Percentiles rank a stretch among this genome's conserved stretches.
These are phyloP conservation scores for Tulasnella sp. DNA, from an alignment of 768 basidiomycete genomes.

Conservation along the genomic window DNA sequence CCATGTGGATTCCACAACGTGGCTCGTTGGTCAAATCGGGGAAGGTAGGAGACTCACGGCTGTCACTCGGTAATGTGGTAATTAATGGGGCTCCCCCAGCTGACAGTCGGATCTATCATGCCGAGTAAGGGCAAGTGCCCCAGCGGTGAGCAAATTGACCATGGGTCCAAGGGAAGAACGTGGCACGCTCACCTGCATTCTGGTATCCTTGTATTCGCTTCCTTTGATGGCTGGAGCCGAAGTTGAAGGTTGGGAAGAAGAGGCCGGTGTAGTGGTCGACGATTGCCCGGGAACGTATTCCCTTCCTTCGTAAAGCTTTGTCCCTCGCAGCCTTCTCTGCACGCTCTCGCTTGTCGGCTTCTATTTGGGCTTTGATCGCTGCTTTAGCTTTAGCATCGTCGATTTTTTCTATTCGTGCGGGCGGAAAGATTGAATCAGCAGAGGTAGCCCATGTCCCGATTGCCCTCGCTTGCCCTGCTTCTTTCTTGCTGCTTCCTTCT, in stretches of 20 bases:
- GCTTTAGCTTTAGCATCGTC: slow-evolving; percentile 83
- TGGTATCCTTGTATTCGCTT: slow-evolving; percentile 79
- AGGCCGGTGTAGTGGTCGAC: slow-evolving; percentile 39
- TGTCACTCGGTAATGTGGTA: slow-evolving; percentile 73
- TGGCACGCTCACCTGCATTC: slow-evolving; percentile 52
- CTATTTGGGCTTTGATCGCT: slow-evolving; percentile 89
- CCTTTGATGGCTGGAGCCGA: slow-evolving; percentile 45
- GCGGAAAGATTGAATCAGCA: neutral
- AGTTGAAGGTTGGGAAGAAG: slow-evolving; percentile 43
- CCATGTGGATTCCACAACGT: neutral
- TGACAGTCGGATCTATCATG: slow-evolving; percentile 69
- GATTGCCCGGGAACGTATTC: slow-evolving; percentile 33
- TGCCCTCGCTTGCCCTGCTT: slow-evolving; percentile 57
- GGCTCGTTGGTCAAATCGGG: neutral
- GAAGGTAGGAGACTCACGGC: slow-evolving; percentile 50
- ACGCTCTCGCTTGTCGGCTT: slow-evolving; percentile 84
- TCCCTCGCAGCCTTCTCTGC: slow-evolving; percentile 86
- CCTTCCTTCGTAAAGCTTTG: slow-evolving; percentile 82
- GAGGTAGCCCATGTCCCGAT: neutral
- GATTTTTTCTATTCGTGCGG: slow-evolving; percentile 64
- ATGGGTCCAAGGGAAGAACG: neutral
- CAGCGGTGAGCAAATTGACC: neutral
- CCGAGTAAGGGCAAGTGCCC: neutral
- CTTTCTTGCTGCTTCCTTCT: slow-evolving; percentile 79
- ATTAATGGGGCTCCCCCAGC: slow-evolving; percentile 77